Conservation (phyloP, 2,329 filamentous ascomycete species). For the Fusarium sp. region DNA sequence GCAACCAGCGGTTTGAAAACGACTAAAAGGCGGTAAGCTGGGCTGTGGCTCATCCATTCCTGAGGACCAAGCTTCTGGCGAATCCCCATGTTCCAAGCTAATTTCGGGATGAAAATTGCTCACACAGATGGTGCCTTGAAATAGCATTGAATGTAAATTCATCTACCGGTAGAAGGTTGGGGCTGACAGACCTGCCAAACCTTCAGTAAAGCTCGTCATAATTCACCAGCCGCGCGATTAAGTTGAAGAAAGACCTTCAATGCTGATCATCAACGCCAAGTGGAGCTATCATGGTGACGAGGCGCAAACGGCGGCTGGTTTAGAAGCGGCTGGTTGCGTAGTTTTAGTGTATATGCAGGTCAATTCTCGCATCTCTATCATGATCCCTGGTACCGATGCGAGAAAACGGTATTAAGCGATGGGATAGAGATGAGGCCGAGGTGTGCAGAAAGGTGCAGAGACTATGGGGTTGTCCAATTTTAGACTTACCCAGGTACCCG, state of each 20-base stretch:
- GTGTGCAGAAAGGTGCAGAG: background rate
- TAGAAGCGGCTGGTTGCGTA: constrained; percentile 39
- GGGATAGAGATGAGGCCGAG: constrained; percentile 20
- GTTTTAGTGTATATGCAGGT: constrained; percentile 32
- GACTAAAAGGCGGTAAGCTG: constrained; percentile 23
- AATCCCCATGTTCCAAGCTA: constrained; percentile 14
- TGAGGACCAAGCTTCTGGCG: constrained; percentile 3
- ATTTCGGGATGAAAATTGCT: constrained; percentile 12
- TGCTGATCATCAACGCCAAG: constrained; percentile 41
- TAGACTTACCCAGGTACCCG: constrained; percentile 3
- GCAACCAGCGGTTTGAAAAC: constrained; percentile 15
- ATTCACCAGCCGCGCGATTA: constrained; percentile 25
- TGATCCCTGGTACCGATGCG: constrained; percentile 21
- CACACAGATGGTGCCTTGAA: constrained; percentile 19
- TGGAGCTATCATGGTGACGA: constrained; percentile 44
- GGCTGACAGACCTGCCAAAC: constrained; percentile 19
- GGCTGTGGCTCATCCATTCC: constrained; percentile 28
- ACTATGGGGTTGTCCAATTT: background rate
- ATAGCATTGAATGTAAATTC: constrained; percentile 10
- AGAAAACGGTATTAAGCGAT: constrained; percentile 21
- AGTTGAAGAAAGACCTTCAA: constrained; percentile 36
- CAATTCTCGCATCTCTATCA: constrained; percentile 22
- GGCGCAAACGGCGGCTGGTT: constrained; percentile 47
- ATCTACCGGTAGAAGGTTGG: constrained; percentile 1
- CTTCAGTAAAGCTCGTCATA: constrained; percentile 4